These are phyloP conservation scores for Litchi chinensis DNA, from an alignment of 345 rosid genomes.

Conservation along the genomic window DNA sequence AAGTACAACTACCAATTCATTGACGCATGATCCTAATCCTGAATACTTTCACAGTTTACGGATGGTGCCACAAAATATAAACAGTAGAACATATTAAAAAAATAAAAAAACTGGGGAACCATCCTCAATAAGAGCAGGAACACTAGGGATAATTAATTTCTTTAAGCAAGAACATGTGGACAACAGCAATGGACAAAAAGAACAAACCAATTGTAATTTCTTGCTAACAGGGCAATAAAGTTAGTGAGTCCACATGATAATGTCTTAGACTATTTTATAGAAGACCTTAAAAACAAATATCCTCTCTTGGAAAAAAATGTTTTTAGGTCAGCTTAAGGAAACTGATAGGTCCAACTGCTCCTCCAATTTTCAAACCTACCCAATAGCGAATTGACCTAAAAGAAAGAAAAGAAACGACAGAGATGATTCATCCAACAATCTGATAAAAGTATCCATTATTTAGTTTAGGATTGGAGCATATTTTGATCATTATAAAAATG, in stretches of 20 bases:
- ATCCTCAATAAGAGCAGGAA: neutral
- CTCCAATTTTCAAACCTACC: neutral
- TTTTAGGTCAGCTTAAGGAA: neutral
- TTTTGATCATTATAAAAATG: neutral
- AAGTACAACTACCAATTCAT: neutral
- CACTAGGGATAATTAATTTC: neutral
- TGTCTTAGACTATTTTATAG: neutral
- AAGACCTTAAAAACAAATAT: neutral
- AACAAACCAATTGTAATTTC: neutral
- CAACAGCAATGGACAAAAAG: neutral
- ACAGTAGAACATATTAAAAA: too few species aligned
- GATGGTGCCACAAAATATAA: too few species aligned
- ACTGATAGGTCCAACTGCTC: neutral
- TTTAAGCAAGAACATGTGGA: neutral
- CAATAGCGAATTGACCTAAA: too few species aligned
- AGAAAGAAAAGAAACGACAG: neutral
- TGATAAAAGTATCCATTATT: neutral
- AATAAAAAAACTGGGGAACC: neutral
- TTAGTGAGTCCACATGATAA: neutral
- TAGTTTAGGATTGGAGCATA: neutral
- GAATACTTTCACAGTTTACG: neutral
- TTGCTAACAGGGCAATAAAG: neutral
- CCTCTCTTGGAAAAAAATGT: too few species aligned
- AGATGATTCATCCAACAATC: neutral
- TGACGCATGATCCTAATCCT: neutral